These are phyloP conservation scores for Plantago ovata DNA, from an alignment of 257 asterid genomes.

Conservation along the genomic window DNA sequence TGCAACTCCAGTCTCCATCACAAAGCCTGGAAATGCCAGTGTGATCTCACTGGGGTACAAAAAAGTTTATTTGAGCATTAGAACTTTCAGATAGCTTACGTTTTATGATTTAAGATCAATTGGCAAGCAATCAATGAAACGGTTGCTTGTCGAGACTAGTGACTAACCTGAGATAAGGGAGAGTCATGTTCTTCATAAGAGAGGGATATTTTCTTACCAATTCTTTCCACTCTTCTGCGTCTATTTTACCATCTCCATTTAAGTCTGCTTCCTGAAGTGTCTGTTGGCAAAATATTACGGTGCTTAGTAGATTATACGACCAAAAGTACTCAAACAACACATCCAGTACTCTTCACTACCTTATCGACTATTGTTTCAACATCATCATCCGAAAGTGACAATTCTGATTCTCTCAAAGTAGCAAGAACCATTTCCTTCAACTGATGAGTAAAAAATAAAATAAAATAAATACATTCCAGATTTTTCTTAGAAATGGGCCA, in stretches of 20 bases:
- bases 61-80: background rate
- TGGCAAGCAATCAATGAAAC: too few species aligned
- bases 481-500: background rate
- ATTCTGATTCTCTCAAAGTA: slow-evolving; percentile 47
- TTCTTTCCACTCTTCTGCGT: slow-evolving; percentile 78
- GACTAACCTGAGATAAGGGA: slow-evolving; percentile 73
- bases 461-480: too few species aligned
- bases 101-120: too few species aligned
- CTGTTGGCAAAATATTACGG: slow-evolving; percentile 23
- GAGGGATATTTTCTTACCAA: slow-evolving; percentile 77
- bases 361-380: slow-evolving; percentile 62
- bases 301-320: background rate
- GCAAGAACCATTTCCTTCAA: slow-evolving; percentile 65
- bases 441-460: slow-evolving; percentile 25
- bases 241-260: slow-evolving; percentile 85
- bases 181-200: slow-evolving; percentile 82
- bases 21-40: slow-evolving; percentile 71
- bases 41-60: slow-evolving; percentile 67
- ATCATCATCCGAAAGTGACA: slow-evolving; percentile 40
- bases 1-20: slow-evolving; percentile 56
- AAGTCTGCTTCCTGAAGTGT: slow-evolving; percentile 56
- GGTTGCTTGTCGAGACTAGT: too few species aligned
- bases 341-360: slow-evolving; percentile 28
- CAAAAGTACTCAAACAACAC: background rate
- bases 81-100: too few species aligned